Base-by-base conservation (phyloP, 2,329 filamentous ascomycete species). In the Scolecobasidium constrictum region DNA sequence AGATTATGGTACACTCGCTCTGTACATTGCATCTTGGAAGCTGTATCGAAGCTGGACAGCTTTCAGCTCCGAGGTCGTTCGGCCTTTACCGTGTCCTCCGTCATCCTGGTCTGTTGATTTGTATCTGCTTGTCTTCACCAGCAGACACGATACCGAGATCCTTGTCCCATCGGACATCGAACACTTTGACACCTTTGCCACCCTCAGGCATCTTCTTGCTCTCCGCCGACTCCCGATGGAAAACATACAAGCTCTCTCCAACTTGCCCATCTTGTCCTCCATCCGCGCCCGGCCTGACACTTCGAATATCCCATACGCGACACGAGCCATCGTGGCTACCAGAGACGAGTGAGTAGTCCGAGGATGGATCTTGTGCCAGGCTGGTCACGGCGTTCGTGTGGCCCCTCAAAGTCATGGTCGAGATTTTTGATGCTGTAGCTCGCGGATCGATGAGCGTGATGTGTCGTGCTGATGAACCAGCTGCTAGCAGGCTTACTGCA, bases 391-490 rank as follows among this genome's bases (percentile, higher is more conserved):
- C 72, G 66, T 94, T 94, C 46, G 78, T 78, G 65, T 96, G 90
- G 1, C 90, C 90, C 23, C 86, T 77, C 16, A 95, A 75, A n/a
- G 86, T 94, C 78, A 95, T 85, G 33, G 86, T 85, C 9, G 82
- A 78, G 18, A 90, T 83, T 1, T 79, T 75, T 1, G 78, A 33
- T 3, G 86, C 83, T 3, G 80, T 83, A 21, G 77, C 81, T 42
- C 92, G 78, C 3, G 90, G 90, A 60, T 98, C 92, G 51, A 96
- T 77, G n/a, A 98, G 73, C 1, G 86, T 90, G 57, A 98, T 84
- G 64, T 94, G 86, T 44, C 87, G 75, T 17, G 86, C 85, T 13
- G 81, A 81, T 2, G 86, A 94, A 46, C 88, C 92, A 17, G 86
- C 82, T 12, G 77, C 78, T 23, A 83, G 63, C 50, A 82, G 65